phyloP scores from a whole-genome alignment of 2,329 filamentous ascomycete genomes.

The Hypomyces perniciosus region DNA sequence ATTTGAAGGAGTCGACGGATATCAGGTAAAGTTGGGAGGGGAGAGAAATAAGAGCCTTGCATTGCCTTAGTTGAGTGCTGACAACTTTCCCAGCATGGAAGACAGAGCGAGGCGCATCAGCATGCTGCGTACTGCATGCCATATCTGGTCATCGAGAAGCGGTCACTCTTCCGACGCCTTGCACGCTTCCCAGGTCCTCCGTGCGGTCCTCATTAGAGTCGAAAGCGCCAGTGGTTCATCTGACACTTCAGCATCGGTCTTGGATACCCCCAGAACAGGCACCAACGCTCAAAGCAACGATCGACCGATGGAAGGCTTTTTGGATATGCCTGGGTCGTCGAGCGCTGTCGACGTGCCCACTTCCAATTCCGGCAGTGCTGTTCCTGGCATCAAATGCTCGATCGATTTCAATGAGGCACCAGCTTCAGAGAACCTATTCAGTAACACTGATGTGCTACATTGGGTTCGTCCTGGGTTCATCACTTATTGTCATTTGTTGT shows the following conservation, averaged over 20 bases:
- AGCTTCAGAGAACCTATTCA: slow-evolving; percentile 33
- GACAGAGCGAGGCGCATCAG: slow-evolving; percentile 31
- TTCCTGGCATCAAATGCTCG: slow-evolving; percentile 23
- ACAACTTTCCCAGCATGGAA: slow-evolving; percentile 5
- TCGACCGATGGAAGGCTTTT: no score
- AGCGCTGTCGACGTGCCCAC: no score
- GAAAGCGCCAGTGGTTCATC: slow-evolving; percentile 17
- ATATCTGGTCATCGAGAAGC: slow-evolving; percentile 37
- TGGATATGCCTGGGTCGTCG: no score
- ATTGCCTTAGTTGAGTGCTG: background rate
- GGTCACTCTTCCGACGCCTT: slow-evolving; percentile 35
- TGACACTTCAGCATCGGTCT: background rate
- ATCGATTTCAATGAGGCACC: slow-evolving; percentile 28
- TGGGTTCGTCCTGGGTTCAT: slow-evolving; percentile 30
- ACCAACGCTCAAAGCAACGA: background rate
- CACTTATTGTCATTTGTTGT: background rate
- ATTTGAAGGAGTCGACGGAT: slow-evolving; percentile 36
- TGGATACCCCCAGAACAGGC: background rate
- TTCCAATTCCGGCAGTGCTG: background rate
- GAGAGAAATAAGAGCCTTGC: background rate
- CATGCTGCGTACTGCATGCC: slow-evolving; percentile 34
- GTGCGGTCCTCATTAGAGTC: slow-evolving; percentile 36
- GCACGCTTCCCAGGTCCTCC: slow-evolving; percentile 37
- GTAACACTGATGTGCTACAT: slow-evolving; percentile 29
- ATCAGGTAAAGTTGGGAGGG: slow-evolving; percentile 25